phyloP scores from a whole-genome alignment of 2,329 filamentous ascomycete species.

The Blastomyces emzantsi region DNA sequence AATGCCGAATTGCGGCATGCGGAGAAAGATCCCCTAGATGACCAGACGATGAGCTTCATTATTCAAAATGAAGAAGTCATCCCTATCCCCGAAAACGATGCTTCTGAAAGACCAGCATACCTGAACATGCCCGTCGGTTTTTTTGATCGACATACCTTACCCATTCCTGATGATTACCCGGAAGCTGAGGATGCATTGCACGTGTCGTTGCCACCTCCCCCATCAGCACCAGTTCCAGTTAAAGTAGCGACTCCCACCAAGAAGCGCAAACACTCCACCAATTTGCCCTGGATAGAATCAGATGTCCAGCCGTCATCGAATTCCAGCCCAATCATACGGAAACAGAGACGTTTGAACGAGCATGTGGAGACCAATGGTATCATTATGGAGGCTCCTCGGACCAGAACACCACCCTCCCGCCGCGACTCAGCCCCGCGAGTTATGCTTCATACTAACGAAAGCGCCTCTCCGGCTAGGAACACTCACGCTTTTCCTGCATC shows the following conservation, averaged over 20 bases:
- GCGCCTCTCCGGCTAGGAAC: background rate
- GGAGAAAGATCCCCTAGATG: conserved; percentile 51
- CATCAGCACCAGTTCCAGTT: background rate
- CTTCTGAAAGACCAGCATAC: conserved; percentile 21
- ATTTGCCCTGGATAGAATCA: conserved; percentile 6
- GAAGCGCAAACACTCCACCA: conserved; percentile 11
- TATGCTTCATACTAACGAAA: background rate
- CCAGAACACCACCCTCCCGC: conserved; percentile 2
- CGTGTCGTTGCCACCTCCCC: background rate
- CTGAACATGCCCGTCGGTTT: conserved; percentile 26
- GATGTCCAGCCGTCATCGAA: background rate
- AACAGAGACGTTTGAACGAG: background rate
- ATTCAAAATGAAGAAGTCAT: conserved; percentile 49
- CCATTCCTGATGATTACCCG: conserved; percentile 26
- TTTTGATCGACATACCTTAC: conserved; percentile 32
- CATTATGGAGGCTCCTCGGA: background rate
- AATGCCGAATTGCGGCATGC: conserved; percentile 47
- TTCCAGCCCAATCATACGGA: background rate
- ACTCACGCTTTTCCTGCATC: background rate
- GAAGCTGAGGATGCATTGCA: conserved; percentile 3
- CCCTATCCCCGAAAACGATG: conserved; percentile 29
- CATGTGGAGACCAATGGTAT: conserved; percentile 4
- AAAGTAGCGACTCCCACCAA: conserved; percentile 12
- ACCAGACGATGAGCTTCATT: conserved; percentile 49
- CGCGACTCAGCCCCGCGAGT: background rate